Conservation (phyloP, 2,329 filamentous ascomycete species). For the Xylariaceae sp. region DNA sequence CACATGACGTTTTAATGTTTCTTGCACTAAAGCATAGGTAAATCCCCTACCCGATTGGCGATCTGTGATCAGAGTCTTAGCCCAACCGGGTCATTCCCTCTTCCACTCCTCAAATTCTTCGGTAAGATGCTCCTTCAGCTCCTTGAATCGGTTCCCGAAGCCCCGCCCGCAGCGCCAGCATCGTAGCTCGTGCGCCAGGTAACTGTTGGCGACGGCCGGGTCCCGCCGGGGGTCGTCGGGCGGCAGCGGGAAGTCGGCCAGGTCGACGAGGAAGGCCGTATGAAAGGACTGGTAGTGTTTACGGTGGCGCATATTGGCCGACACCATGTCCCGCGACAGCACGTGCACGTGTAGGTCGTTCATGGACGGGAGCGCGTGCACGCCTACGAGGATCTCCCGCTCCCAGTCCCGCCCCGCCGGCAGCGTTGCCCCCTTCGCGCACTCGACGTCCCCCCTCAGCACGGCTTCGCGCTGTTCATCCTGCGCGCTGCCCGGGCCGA, state of each 20-base stretch:
- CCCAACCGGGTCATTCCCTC: constrained; percentile 41
- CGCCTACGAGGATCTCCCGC: constrained; percentile 66
- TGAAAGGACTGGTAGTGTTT: constrained; percentile 93
- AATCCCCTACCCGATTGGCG: neutral
- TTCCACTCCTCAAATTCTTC: constrained; percentile 74
- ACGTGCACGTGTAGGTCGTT: constrained; percentile 87
- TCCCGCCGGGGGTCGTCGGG: constrained; percentile 58
- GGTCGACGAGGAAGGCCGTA: constrained; percentile 72
- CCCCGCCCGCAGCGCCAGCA: constrained; percentile 80
- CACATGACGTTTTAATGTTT: neutral
- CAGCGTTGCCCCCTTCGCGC: constrained; percentile 40
- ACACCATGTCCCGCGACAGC: constrained; percentile 72
- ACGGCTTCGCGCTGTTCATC: constrained; percentile 63
- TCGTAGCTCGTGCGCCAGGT: constrained; percentile 58
- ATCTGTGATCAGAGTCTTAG: neutral
- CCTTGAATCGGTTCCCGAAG: constrained; percentile 68
- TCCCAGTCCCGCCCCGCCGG: constrained; percentile 75
- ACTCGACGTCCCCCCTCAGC: constrained; percentile 52
- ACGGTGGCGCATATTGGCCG: constrained; percentile 63
- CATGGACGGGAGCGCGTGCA: constrained; percentile 90
- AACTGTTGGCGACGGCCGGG: constrained; percentile 46
- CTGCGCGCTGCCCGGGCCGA: constrained; percentile 55
- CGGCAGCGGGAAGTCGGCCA: constrained; percentile 74
- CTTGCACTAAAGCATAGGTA: neutral
- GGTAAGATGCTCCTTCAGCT: constrained; percentile 52